Evolutionary conservation across 208 protist species (phyloP), one percentile per base, ranked within the genome.

Genomic region (Leishmania amazonensis): DNA sequence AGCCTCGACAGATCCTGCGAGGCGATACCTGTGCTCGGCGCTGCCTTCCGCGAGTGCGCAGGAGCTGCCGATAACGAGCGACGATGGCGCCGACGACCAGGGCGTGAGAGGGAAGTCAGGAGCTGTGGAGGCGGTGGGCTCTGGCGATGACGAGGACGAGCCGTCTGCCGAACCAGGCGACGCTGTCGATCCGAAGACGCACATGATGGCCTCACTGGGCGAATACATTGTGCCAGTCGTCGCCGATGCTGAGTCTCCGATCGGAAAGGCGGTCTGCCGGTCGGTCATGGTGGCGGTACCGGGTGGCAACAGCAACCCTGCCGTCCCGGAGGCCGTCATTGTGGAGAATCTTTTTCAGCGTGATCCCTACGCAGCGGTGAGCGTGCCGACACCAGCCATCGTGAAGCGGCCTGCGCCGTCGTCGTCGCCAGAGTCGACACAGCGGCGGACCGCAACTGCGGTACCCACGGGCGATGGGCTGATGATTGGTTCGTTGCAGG

Each of bases 141-240:
- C 72, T 76, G 31, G n/a, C 17, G 72, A 54, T 60, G 6, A 11
- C n/a, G 72, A 38, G 45, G 49, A 31, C 3, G 72, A 67, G n/a
- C 49, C 15, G 53, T 42, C 80, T 17, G 65, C 42, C 53, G 73
- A 75, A 1, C 7, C 31, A 35, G 80, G 49, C 57, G 71, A 74
- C 47, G 28, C 2, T 15, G 75, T 81, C 13, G 78, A 79, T 51
- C n/a, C 78, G 7, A 85, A 6, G 73, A 81, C 82, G 38, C n/a
- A 13, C 47, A 85, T 88, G 73, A 90, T 90, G 83, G 87, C 87
- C 0, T 90, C 87, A 28, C 83, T 90, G 28, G 84, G 83, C 24
- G 81, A 80, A 2, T 86, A 84, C 57, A 79, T 90, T 24, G 68
- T 79, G 21, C 81, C 85, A 0, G 78, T 90, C 6, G 84, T 90